Evolutionary conservation across 371 early-diverging fungal genomes (phyloP), one percentile per base, ranked within the genome.

Genomic region (Mortierella sp.): DNA sequence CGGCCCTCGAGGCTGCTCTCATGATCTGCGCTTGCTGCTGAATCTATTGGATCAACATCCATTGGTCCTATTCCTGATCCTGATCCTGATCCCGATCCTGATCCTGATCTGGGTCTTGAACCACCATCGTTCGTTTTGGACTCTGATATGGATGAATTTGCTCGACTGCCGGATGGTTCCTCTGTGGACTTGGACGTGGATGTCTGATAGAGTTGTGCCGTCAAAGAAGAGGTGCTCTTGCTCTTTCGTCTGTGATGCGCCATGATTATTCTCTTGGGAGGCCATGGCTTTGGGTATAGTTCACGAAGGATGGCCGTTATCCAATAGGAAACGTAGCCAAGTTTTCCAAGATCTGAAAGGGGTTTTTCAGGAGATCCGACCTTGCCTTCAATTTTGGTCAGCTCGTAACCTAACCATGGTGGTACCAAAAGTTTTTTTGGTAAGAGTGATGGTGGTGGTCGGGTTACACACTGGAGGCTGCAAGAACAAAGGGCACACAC

Each of bases 281-380:
- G 73, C 73, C 73, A 72, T 17, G 73, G 73, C 34, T 53, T 61
- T 4, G 73, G 73, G 43, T 72, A 72, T 44, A 83, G 54, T 21
- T 80, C 78, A n/a, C 81, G 80, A 7, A 94, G 56, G 19, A 95
- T 80, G 3, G 88, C 84, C 9, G 88, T 84, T 34, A 85, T 80
- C 95, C 95, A 94, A 74, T 88, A 94, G 1, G 88, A 85, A 29
- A 83, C 80, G 59, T 92, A 96, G 60, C 88, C 86, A 9, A 90
- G 76, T 21, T 85, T 77, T 27, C 93, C 93, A 10, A 93, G 73
- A 45, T 87, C 90, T 8, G 92, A 92, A 16, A 95, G 69, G 24
- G 96, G 96, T 65, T 92, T 93, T 68, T 96, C 96, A 5, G 95
- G 95, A 0, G 95, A 93, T 34, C 97, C 96, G 17, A 92, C 88